Conservation (phyloP, 179 eudicot species). For the Spergularia azorica region DNA sequence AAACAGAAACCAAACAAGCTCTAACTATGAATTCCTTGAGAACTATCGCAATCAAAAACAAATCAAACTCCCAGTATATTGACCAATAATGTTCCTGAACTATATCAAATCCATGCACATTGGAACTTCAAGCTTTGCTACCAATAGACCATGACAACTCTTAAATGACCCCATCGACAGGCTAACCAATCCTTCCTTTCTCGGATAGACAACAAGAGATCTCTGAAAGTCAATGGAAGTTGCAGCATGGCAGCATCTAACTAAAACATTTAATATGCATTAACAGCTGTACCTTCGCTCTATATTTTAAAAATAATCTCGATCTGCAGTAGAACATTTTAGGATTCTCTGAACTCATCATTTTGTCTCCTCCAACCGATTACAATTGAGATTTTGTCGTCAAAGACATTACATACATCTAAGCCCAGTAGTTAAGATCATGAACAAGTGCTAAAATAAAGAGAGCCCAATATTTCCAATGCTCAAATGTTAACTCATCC, state of each 20-base stretch:
- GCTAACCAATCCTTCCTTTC: not conserved
- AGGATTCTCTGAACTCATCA: not conserved
- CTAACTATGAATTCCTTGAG: too few species aligned
- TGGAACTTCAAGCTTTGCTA: not conserved
- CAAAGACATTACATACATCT: not conserved
- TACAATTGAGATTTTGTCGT: not conserved
- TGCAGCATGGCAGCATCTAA: not conserved
- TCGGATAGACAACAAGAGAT: not conserved
- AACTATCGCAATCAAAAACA: too few species aligned
- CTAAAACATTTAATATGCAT: not conserved
- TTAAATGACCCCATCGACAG: not conserved
- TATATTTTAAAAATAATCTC: not conserved
- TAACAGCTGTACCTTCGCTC: not conserved
- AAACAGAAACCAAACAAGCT: not conserved
- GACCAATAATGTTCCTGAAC: too few species aligned
- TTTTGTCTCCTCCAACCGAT: not conserved
- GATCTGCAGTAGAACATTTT: not conserved
- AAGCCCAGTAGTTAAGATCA: not conserved
- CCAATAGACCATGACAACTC: not conserved
- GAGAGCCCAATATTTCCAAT: not conserved
- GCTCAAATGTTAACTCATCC: not conserved
- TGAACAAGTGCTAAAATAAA: not conserved
- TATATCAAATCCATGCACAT: too few species aligned
- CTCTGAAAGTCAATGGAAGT: not conserved
- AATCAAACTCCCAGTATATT: too few species aligned